Evolutionary conservation across 352 stramenopile species (phyloP), one percentile per base, ranked within the genome.

Genomic region (Phytophthora niederhauseri): DNA sequence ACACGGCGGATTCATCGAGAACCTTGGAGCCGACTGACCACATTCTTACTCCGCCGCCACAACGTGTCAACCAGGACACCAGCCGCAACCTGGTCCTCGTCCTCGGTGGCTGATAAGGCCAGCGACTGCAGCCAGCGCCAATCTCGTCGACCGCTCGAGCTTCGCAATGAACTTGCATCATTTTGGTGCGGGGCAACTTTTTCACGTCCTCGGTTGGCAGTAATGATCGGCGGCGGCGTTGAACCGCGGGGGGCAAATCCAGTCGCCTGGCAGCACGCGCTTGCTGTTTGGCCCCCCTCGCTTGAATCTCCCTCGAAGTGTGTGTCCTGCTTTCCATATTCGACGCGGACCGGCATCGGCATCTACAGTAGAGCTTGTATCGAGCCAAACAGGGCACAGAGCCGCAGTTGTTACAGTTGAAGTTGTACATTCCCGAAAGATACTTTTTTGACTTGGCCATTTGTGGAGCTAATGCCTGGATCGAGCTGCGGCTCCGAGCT

Each of bases 11-110:
- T 41, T 41, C 11, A 41, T 1, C 34, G 31, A 48, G 20, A 51
- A 49, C 24, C 4, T 30, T 41, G 28, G 55, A 54, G 15, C 41
- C 49, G 50, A 62, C 67, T 70, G 67, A 68, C 63, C 43, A 65
- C 55, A 65, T 68, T 71, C 49, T 72, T 72, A 72, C 43, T 24
- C 15, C 63, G 50, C 61, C 63, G 57, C n/a, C 51, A 68, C 56
- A 61, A 59, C 61, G 22, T 31, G 48, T 70, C 57, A 70, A 51
- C 45, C n/a, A 51, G 4, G 6, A 8, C 9, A 41, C 34, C 45
- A 50, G 52, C 15, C 11, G 34, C 52, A 59, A 48, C 53, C 55
- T n/a, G n/a, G 24, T 14, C 55, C 11, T 45, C 11, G 22, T 31
- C 12, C 19, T 1, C 34, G 19, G 14, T 70, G 60, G 53, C 60